These are phyloP conservation scores for Sporothrix schenckii DNA, from an alignment of 2,329 filamentous ascomycete species.

Conservation along the genomic window DNA sequence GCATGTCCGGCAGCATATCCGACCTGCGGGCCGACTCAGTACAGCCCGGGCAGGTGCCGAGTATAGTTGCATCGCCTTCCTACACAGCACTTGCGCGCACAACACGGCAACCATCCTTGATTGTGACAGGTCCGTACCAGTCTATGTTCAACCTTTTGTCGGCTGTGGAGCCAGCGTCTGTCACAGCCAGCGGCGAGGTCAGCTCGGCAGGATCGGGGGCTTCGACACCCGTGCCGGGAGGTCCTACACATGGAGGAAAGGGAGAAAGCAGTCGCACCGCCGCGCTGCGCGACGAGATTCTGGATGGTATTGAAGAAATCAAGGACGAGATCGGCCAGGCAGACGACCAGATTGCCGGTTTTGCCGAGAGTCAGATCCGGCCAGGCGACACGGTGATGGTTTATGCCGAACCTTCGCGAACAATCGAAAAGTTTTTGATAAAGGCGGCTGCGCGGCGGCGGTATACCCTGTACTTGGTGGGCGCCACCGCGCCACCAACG, in stretches of 20 bases:
- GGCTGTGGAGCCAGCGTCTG: conserved; percentile 52
- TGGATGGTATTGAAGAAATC: conserved; percentile 92
- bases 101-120: conserved; percentile 41
- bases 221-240: conserved; percentile 50
- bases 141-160: conserved; percentile 90
- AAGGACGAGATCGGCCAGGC: conserved; percentile 92
- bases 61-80: background rate
- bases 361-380: conserved; percentile 89
- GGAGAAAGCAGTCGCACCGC: conserved; percentile 52
- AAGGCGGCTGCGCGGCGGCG: conserved; percentile 85
- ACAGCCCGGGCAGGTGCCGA: conserved; percentile 48
- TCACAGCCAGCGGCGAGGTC: conserved; percentile 38
- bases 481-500: conserved; percentile 28
- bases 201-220: conserved; percentile 46
- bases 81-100: conserved; percentile 20
- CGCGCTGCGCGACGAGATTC: conserved; percentile 84
- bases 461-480: conserved; percentile 84
- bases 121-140: conserved; percentile 65
- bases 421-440: conserved; percentile 85
- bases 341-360: conserved; percentile 87
- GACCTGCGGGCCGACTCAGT: conserved; percentile 28
- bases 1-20: conserved; percentile 49
- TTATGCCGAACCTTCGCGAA: conserved; percentile 74
- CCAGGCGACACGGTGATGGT: conserved; percentile 91
- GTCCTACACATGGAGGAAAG: background rate